Percentiles rank a stretch among this genome's conserved stretches.
These are phyloP conservation scores for Chlorociboria aeruginascens DNA, from an alignment of 495 filamentous ascomycete species.

Conservation along the genomic window DNA sequence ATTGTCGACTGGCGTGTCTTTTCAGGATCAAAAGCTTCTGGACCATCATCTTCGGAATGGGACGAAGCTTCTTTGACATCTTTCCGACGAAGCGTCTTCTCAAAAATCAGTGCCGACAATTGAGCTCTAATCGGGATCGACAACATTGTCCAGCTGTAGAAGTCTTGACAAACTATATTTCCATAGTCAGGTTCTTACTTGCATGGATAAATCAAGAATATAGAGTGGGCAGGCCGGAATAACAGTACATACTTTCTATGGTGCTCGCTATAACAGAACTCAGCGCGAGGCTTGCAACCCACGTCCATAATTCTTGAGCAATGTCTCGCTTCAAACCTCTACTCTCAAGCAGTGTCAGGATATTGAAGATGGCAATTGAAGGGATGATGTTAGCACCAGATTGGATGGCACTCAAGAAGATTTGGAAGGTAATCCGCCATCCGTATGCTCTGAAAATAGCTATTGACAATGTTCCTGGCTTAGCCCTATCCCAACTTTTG, in stretches of 20 bases:
- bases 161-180: too few relatives aligned
- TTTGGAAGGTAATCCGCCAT: too few relatives aligned
- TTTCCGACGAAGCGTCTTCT: conserved; percentile 66
- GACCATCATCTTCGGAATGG: conserved; percentile 17
- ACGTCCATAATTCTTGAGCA: conserved; percentile 8
- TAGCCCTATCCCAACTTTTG: conserved; percentile 25
- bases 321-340: conserved; percentile 16
- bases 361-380: conserved; percentile 52
- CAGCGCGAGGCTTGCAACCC: conserved; percentile 4
- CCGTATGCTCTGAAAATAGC: too few relatives aligned
- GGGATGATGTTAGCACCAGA: conserved; percentile 54
- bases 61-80: conserved; percentile 20
- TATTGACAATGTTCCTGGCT: too few relatives aligned
- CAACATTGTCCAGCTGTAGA: conserved; percentile 43
- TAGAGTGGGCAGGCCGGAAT: too few relatives aligned
- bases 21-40: too few relatives aligned
- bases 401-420: conserved; percentile 4
- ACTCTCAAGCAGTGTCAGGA: conserved; percentile 48
- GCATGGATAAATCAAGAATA: too few relatives aligned
- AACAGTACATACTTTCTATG: neutral
- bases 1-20: conserved; percentile 48
- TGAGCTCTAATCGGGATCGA: conserved; percentile 55
- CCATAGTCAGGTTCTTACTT: too few relatives aligned
- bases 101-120: conserved; percentile 59
- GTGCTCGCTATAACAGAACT: conserved; percentile 1